Base-by-base conservation (phyloP, 2,329 filamentous ascomycete genomes). In the Penicillium freii region DNA sequence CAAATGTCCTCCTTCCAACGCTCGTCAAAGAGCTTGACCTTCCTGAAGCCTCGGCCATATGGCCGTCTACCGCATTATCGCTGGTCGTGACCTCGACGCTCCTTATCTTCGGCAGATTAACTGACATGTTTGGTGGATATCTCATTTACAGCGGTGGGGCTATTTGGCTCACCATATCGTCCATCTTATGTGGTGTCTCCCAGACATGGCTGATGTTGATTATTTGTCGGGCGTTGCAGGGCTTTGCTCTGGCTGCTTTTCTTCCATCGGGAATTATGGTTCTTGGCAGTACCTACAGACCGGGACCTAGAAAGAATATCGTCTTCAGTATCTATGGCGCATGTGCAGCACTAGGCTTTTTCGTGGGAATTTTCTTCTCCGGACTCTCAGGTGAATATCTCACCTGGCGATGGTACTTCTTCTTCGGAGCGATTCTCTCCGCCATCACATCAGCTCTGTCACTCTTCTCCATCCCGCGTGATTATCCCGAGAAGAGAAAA, bases 171-270 rank as follows among this genome's bases (percentile, higher is more conserved):
- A 71, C 84, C 8, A 61, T 87, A 38, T 92, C 89, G 84, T 86
- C 84, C 10, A 73, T 92, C 52, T 76, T 91, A 53, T 83, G 82
- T 17, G 90, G 89, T 11, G 90, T 92, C 74, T 87, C 85, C 57
- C 76, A 78, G 53, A 87, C 84, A 72, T 82, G 86, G 58, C 71
- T 84, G 50, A 89, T 91, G 86, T 79, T 92, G 60, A 87, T 91
- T 63, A 78, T 88, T 54, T 89, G 86, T 68, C 86, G 90, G 51
- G 89, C 89, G 9, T 75, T 92, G 43, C 88, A 91, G 71, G 90
- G 90, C 0, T 74, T 93, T 10, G 90, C 88, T 0, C 82, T 87
- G 1, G 87, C 89, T 0, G 88, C 89, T 0, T 90, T 89, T 59
- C 72, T 91, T 15, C 87, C 88, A 0, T 84, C 86, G 0, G 84